These are phyloP conservation scores for Suhomyces bokatorum DNA, from an alignment of 1,139 yeast genomes.

Conservation along the genomic window DNA sequence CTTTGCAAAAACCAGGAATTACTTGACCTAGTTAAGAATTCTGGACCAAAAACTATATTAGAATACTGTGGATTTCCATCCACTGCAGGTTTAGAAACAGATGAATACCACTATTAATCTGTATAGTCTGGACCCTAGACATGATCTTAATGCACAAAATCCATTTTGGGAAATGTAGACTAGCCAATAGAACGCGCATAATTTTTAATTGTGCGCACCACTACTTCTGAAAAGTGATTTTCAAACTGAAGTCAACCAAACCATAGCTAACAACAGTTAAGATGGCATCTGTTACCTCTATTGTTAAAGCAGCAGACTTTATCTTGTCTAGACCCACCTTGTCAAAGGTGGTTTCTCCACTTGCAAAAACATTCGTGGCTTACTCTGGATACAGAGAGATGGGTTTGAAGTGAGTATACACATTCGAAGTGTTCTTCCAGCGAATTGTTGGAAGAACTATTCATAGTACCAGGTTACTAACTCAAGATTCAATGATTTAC, in stretches of 20 bases:
- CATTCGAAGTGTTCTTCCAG: too few relatives aligned
- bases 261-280: not conserved
- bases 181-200: conserved; percentile 17
- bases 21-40: conserved; percentile 37
- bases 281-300: conserved; percentile 78
- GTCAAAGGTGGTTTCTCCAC: conserved; percentile 73
- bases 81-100: conserved; percentile 37
- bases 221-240: not conserved
- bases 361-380: conserved; percentile 70
- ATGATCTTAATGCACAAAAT: not conserved
- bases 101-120: conserved; percentile 36
- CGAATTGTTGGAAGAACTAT: too few relatives aligned
- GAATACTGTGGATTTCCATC: conserved; percentile 65
- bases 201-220: conserved; percentile 15
- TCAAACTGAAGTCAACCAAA: not conserved
- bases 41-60: conserved; percentile 51
- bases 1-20: conserved; percentile 69
- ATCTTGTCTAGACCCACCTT: conserved; percentile 80
- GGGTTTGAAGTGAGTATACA: conserved; percentile 65
- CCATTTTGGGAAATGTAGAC: not conserved
- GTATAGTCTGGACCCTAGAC: not conserved
- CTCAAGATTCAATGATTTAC: conserved; percentile 72
- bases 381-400: conserved; percentile 90
- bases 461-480: conserved; percentile 17
- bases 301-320: conserved; percentile 79